Base-by-base conservation (phyloP, 2,329 filamentous ascomycete genomes). In the Sclerotinia sclerotiorum region DNA sequence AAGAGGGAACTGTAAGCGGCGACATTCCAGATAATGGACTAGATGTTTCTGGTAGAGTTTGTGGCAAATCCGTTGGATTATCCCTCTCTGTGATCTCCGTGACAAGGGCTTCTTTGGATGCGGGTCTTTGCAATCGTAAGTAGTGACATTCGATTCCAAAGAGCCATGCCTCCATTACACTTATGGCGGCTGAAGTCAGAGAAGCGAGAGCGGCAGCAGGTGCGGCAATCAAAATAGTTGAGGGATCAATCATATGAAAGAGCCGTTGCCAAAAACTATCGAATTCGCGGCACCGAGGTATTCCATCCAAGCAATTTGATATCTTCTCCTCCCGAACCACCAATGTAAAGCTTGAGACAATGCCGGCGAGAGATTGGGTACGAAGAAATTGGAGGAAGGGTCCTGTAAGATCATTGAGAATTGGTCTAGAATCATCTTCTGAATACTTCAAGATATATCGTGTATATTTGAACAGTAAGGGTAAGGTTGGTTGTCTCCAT, bases 81-180 rank as follows among this genome's bases (percentile, higher is more conserved):
- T 24, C 17, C 15, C 29, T 51, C 44, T 65, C 52, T 5, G n/a
- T 48, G 32, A 29, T 49, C 35, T 46, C 27, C 24, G 32, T 52
- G 29, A 24, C 57, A n/a, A 15, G 42, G 60, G 44, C 15, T 55
- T 44, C 27, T n/a, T 58, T 54, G 56, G n/a, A 55, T 32, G 51
- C 32, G 44, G 64, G 61, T 49, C 66, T 67, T 63, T 79, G 73
- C 42, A 87, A 76, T 65, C 82, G 81, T 8, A 92, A 76, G 52
- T 89, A 82, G 72, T 92, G 89, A 65, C 85, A 84, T 8, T 83
- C 83, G 70, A 87, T 86, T 67, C 87, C 82, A 73, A 91, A 91
- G 32, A 84, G 84, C 87, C 88, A 90, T 6, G 81, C 80, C 74
- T 90, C 86, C 13, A 81, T 81, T 51, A 86, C 80, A 62, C 85